Percentiles rank a stretch among this genome's conserved stretches.
phyloP scores from a whole-genome alignment of 2,329 filamentous ascomycete species.

The Dothideomycetidae sp. region DNA sequence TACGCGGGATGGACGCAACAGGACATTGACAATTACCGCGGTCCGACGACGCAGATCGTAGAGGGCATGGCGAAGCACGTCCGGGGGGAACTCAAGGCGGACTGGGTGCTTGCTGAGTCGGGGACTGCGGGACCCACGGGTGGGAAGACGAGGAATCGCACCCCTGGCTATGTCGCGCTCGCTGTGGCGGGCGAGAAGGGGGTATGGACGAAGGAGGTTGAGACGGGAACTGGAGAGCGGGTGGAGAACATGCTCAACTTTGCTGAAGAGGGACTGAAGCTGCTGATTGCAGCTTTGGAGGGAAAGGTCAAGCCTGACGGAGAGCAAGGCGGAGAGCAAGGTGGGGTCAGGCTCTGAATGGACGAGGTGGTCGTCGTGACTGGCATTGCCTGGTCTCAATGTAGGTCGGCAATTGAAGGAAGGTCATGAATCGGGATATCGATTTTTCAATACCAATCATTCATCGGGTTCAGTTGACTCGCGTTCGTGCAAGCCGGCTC shows the following conservation, averaged over 20 bases:
- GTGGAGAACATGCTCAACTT: constrained; percentile 50
- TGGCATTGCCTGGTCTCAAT: too few species aligned
- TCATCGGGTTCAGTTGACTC: too few species aligned
- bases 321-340: constrained; percentile 3
- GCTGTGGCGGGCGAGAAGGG: constrained; percentile 43
- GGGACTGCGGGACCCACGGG: constrained; percentile 52
- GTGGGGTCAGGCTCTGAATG: too few species aligned
- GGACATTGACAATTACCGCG: constrained; percentile 39
- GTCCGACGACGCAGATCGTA: constrained; percentile 46
- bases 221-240: constrained; percentile 42
- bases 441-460: too few species aligned
- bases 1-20: constrained; percentile 48
- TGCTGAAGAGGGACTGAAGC: constrained; percentile 41
- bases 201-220: constrained; percentile 39
- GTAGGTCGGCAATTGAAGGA: too few species aligned
- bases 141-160: constrained; percentile 41
- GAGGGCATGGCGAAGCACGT: constrained; percentile 42
- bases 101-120: constrained; percentile 45
- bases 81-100: constrained; percentile 39
- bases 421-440: too few species aligned
- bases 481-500: too few species aligned
- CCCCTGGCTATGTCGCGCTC: constrained; percentile 49
- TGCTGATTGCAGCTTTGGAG: constrained; percentile 43
- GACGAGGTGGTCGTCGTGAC: too few species aligned
- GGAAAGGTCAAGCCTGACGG: constrained; percentile 24